Conservation (phyloP, 768 basidiomycete genomes). For the Astraeus odoratus region DNA sequence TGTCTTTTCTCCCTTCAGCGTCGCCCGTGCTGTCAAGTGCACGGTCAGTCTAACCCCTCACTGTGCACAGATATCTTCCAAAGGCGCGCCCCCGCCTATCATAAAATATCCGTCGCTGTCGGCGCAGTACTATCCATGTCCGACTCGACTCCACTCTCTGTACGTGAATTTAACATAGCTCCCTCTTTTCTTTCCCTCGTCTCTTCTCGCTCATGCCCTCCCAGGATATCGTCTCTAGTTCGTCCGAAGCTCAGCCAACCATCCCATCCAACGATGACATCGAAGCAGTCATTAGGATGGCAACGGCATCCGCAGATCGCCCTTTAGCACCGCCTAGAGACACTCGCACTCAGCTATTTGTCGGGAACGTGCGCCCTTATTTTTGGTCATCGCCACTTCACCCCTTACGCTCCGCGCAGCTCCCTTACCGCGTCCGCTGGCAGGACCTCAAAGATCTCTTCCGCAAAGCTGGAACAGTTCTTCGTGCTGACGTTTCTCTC, state of each 20-base stretch:
- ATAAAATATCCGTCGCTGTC: background rate
- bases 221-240: background rate
- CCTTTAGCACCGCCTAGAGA: constrained; percentile 50
- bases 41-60: constrained; percentile 2
- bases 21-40: background rate
- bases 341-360: constrained; percentile 91
- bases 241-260: constrained; percentile 1
- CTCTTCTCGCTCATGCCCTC: background rate
- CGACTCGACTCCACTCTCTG: constrained; percentile 4
- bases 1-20: background rate
- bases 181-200: background rate
- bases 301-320: constrained; percentile 58
- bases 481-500: constrained; percentile 71
- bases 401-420: constrained; percentile 36
- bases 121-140: constrained; percentile 1
- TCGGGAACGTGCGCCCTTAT: constrained; percentile 73
- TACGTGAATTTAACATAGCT: constrained; percentile 5
- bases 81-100: background rate
- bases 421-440: constrained; percentile 97
- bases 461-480: constrained; percentile 86
- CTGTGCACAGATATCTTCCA: background rate
- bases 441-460: constrained; percentile 99
- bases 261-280: constrained; percentile 75
- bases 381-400: constrained; percentile 1
- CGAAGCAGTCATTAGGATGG: constrained; percentile 86